phyloP scores from a whole-genome alignment of 2,329 filamentous ascomycete species.

The Penicillium polonicum region DNA sequence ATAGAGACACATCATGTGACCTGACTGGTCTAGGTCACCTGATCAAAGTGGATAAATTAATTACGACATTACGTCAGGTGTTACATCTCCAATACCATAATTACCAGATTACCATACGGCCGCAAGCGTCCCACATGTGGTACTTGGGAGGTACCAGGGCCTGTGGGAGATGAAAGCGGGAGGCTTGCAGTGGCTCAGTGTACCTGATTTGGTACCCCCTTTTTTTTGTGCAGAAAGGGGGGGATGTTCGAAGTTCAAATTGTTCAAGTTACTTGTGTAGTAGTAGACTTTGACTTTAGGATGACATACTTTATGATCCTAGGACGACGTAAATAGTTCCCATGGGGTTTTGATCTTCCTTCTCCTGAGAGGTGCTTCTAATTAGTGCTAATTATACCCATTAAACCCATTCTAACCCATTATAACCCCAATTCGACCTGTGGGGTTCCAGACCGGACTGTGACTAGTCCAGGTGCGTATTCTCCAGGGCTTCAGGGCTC shows the following conservation, averaged over 20 bases:
- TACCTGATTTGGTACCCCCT: constrained; percentile 1
- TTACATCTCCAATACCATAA: neutral
- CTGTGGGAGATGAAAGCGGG: neutral
- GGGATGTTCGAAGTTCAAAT: neutral
- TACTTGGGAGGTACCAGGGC: neutral
- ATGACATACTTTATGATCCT: too few relatives aligned
- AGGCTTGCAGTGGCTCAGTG: constrained; percentile 1
- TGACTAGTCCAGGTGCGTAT: constrained; percentile 14
- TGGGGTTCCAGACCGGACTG: constrained; percentile 11
- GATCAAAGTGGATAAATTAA: neutral
- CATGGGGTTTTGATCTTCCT: neutral
- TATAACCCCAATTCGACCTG: neutral
- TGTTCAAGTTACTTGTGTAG: too few relatives aligned
- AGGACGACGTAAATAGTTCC: neutral
- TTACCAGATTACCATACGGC: neutral
- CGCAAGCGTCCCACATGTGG: neutral
- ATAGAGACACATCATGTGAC: neutral
- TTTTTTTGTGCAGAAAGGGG: neutral
- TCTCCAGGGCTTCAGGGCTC: neutral
- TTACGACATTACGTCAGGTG: neutral
- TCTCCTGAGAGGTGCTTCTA: constrained; percentile 8
- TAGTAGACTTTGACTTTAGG: too few relatives aligned
- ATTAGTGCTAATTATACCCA: constrained; percentile 8
- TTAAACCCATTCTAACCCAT: neutral
- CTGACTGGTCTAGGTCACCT: neutral